Evolutionary conservation across 106 monocot genomes (phyloP).

Genomic region (Dactylorhiza incarnata): DNA sequence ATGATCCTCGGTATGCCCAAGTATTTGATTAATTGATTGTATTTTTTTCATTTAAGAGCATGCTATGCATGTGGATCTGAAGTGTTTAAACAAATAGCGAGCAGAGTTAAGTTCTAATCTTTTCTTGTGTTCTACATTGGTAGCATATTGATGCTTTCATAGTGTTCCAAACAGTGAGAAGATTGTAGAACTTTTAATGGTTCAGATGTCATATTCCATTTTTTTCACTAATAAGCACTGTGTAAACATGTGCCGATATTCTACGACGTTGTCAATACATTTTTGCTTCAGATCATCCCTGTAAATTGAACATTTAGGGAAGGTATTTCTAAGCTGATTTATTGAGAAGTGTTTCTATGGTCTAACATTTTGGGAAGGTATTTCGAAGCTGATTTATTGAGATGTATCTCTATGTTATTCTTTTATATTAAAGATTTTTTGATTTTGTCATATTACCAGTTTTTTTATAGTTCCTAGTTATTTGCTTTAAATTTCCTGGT

Average conservation of each 20-base stretch:
- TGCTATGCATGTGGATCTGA: not conserved
- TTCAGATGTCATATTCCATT: not conserved
- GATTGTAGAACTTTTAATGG: not conserved
- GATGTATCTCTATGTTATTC: no score
- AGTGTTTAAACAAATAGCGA: not conserved
- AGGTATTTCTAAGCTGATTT: not conserved
- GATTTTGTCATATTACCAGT: not conserved
- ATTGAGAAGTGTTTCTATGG: not conserved
- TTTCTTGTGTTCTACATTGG: not conserved
- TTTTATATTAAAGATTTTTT: not conserved
- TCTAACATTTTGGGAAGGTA: not conserved
- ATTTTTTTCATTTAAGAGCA: not conserved
- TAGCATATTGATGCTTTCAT: not conserved
- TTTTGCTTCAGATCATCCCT: no score
- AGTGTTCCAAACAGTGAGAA: not conserved
- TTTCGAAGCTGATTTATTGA: no score
- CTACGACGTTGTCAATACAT: not conserved
- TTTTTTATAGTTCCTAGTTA: not conserved
- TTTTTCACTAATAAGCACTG: not conserved
- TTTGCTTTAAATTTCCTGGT: not conserved
- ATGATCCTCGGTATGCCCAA: conserved; percentile 76
- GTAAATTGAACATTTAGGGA: not conserved
- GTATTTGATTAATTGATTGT: not conserved
- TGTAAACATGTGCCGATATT: not conserved
- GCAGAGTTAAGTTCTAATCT: not conserved